A percentile compares a stretch with the other conserved stretches of the same genome.
Evolutionary conservation across 2,329 filamentous ascomycete species (phyloP).

Genomic region (Dothideomycetes sp.): DNA sequence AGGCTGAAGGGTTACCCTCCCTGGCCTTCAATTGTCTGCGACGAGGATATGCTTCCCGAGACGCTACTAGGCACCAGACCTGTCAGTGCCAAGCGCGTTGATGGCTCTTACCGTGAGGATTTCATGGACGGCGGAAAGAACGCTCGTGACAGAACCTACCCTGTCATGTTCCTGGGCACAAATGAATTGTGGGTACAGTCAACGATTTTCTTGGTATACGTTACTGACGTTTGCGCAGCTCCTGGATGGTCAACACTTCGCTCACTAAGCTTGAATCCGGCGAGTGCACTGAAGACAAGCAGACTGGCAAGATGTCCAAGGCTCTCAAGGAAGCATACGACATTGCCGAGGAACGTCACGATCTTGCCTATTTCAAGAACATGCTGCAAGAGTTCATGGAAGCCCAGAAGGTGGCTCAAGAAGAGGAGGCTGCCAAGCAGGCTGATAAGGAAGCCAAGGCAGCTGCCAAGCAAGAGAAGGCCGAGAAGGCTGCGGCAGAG

Average conservation of each 20-base stretch:
- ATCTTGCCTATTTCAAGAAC: slow-evolving; percentile 73
- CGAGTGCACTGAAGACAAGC: slow-evolving; percentile 56
- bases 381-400: slow-evolving; percentile 55
- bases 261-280: slow-evolving; percentile 68
- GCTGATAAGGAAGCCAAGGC: slow-evolving; percentile 30
- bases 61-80: slow-evolving; percentile 69
- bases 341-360: slow-evolving; percentile 68
- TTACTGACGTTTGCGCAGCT: slow-evolving; percentile 44
- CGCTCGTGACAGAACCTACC: slow-evolving; percentile 74
- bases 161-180: slow-evolving; percentile 88
- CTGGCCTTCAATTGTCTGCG: slow-evolving; percentile 90
- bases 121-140: slow-evolving; percentile 84
- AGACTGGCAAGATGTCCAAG: slow-evolving; percentile 69
- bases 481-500: slow-evolving; percentile 22
- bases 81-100: slow-evolving; percentile 68
- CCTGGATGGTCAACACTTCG: slow-evolving; percentile 82
- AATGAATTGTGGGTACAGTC: slow-evolving; percentile 82
- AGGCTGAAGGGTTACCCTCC: slow-evolving; percentile 90
- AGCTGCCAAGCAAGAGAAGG: slow-evolving; percentile 36
- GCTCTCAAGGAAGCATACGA: slow-evolving; percentile 68
- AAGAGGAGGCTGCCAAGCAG: slow-evolving; percentile 34
- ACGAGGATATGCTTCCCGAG: slow-evolving; percentile 85
- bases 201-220: not conserved
- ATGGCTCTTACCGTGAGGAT: slow-evolving; percentile 80
- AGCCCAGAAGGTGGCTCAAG: slow-evolving; percentile 42